Conservation (phyloP, 2,329 filamentous ascomycete genomes). For the Nothopassalora personata region DNA sequence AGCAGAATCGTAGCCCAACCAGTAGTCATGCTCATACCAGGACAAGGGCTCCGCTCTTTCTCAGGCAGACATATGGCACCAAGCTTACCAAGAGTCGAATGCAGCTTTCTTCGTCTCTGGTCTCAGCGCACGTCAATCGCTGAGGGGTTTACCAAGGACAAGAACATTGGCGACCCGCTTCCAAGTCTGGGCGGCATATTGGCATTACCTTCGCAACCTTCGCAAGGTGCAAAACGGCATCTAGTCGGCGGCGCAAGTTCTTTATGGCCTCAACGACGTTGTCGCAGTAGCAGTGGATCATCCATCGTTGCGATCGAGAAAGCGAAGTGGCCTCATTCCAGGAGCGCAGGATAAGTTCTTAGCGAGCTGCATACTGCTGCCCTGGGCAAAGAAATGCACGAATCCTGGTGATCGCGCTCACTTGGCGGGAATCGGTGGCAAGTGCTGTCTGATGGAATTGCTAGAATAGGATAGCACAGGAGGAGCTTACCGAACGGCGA, state of each 20-base stretch:
- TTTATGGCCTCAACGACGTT: neutral
- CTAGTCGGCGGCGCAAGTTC: neutral
- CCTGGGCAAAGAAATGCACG: too few relatives aligned
- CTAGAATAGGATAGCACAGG: neutral
- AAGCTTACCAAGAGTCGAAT: neutral
- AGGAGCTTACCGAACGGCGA: too few relatives aligned
- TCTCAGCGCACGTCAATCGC: neutral
- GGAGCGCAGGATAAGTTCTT: too few relatives aligned
- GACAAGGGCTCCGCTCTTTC: neutral
- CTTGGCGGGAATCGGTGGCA: neutral
- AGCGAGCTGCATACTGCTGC: too few relatives aligned
- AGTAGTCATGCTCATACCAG: neutral
- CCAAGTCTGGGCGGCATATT: neutral
- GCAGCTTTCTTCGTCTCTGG: neutral
- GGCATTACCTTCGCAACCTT: neutral
- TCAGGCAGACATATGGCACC: neutral
- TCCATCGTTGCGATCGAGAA: too few relatives aligned
- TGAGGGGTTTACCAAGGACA: neutral
- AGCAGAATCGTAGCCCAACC: neutral
- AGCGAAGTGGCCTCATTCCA: too few relatives aligned
- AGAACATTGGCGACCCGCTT: neutral
- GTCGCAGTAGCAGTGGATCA: too few relatives aligned
- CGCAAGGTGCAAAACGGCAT: neutral
- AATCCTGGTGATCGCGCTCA: neutral
- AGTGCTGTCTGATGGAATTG: neutral